Base-by-base conservation (phyloP, 106 monocot species). In the Agapanthus africanus region DNA sequence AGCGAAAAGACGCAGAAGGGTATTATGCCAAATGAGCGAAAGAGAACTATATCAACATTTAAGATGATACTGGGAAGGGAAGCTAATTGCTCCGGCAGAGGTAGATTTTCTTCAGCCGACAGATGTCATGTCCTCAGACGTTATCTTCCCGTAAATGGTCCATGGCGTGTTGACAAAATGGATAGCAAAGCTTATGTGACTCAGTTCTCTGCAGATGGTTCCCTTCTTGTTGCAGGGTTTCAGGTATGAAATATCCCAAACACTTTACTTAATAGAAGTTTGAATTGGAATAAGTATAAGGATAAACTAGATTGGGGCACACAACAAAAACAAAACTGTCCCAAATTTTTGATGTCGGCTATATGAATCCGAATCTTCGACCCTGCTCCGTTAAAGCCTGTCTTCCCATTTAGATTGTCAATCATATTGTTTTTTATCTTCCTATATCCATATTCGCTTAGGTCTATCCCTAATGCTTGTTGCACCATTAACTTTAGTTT, bases 151-250 rank as follows among this genome's bases (percentile, higher is more conserved):
- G 74, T 70, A 10, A 86, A 88, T 61, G 85, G 80, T 11, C 91
- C 86, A 0, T 80, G 86, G 73, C 21, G 16, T 23, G 71, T 91
- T 28, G 95, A 95, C 49, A 44, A 41, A 32, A 86, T 86, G 79
- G 78, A 86, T 49, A 86, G 85, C 54, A 76, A 79, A 65, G 95
- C 88, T 44, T 95, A 95, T 72, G 78, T 95, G 21, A 91, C 95
- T 1, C 91, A 91, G 39, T 95, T 91, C 74, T 95, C 95, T 67
- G 62, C 69, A 42, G 95, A 95, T 74, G 95, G 95, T 37, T 91
- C 91, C 1, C 79, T 88, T 52, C 78, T 91, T 49, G 66, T 95
- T 66, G 88, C 83, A 23, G 95, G 88, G 10, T 91, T 83, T 67
- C 88, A 86, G 95, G 95, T 95, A 70, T 35, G 54, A 62, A 23